These are phyloP conservation scores for Linnemannia hyalina DNA, from an alignment of 192 early-diverging fungal genomes.

Conservation along the genomic window DNA sequence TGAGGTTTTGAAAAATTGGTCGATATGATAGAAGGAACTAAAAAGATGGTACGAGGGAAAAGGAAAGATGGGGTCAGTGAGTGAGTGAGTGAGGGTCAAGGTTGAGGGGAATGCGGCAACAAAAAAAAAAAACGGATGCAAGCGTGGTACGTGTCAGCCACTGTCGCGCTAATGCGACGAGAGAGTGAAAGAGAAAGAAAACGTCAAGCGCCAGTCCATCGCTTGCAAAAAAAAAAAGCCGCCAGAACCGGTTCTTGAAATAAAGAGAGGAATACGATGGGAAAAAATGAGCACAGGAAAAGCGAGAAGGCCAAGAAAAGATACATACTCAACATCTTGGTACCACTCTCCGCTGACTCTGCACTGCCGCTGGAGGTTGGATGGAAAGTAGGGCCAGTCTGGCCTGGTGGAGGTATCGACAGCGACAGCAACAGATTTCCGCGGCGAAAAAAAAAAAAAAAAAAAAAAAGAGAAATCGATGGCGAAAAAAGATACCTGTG, in stretches of 20 bases:
- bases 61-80: not conserved
- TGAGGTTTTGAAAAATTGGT: not conserved
- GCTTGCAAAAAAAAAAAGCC: not conserved
- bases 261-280: not conserved
- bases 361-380: not conserved
- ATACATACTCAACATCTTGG: not conserved
- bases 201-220: not conserved
- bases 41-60: not conserved
- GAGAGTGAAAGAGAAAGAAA: not conserved
- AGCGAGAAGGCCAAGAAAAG: not conserved
- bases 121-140: not conserved
- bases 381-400: not conserved
- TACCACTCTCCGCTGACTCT: not conserved
- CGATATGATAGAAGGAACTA: not conserved
- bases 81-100: not conserved
- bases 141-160: not conserved
- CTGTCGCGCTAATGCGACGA: not conserved
- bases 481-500: not conserved
- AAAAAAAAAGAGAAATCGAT: not conserved
- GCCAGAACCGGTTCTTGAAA: not conserved
- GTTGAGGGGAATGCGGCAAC: no score
- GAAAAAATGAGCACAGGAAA: conserved; percentile 8
- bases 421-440: not conserved
- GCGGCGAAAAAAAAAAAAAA: not conserved
- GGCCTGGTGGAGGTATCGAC: not conserved